Conservation (phyloP, 2,329 filamentous ascomycete species). For the Diaporthe sp. region DNA sequence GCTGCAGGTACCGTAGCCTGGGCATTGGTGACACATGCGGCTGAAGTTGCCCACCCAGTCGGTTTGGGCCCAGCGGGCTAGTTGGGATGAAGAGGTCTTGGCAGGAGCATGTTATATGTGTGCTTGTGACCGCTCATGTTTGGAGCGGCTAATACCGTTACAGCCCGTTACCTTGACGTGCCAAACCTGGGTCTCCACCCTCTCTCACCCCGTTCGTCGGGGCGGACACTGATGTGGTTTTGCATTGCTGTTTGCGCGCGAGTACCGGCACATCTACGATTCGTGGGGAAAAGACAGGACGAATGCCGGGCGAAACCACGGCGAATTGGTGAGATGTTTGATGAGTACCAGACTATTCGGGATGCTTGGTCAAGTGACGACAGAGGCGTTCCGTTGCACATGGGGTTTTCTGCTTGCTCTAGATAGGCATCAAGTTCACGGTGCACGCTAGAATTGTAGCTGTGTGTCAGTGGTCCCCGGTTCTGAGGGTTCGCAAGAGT, state of each 20-base stretch:
- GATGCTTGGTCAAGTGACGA: neutral
- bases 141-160: conserved; percentile 25
- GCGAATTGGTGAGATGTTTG: neutral
- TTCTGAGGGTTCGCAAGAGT: neutral
- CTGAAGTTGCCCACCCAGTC: conserved; percentile 21
- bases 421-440: neutral
- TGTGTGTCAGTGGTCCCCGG: neutral
- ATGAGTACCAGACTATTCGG: neutral
- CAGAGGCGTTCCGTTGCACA: neutral
- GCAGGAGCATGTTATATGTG: conserved; percentile 27
- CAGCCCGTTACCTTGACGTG: conserved; percentile 1
- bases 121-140: conserved; percentile 34
- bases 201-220: neutral
- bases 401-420: neutral
- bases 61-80: neutral
- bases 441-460: neutral
- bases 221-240: neutral
- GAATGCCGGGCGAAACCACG: conserved; percentile 15
- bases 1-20: neutral
- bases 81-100: conserved; percentile 24
- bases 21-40: neutral
- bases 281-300: neutral
- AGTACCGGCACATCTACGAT: conserved; percentile 10
- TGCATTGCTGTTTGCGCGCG: conserved; percentile 10
- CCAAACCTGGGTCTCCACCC: neutral